These are phyloP conservation scores for Phanerodontia chrysosporium DNA, from an alignment of 768 basidiomycete species.

Conservation along the genomic window DNA sequence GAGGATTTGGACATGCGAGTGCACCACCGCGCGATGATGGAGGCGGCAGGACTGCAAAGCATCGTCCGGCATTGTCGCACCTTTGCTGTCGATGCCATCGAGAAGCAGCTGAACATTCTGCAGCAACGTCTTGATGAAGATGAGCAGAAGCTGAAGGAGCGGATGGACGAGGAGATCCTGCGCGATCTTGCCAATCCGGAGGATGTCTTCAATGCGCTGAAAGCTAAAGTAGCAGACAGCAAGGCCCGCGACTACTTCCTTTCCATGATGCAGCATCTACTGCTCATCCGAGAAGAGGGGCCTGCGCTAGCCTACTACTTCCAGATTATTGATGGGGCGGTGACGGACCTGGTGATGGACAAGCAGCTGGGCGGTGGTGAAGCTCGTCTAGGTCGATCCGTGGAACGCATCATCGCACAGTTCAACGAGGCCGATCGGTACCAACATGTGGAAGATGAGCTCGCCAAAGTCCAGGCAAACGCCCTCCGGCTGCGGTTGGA, in stretches of 20 bases:
- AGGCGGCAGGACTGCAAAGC: conserved; percentile 73
- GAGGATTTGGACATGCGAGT: conserved; percentile 83
- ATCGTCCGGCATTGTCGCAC: conserved; percentile 67
- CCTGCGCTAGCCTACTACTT: conserved; percentile 83
- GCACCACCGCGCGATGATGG: conserved; percentile 87
- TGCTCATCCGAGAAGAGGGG: conserved; percentile 87
- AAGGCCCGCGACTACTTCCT: conserved; percentile 82
- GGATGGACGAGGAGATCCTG: conserved; percentile 72
- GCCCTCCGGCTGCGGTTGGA: conserved; percentile 68
- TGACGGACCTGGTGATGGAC: conserved; percentile 90
- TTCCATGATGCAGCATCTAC: conserved; percentile 90
- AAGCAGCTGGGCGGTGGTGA: conserved; percentile 85
- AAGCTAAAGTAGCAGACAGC: conserved; percentile 70
- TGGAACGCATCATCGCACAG: conserved; percentile 81
- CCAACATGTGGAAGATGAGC: conserved; percentile 76
- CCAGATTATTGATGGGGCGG: conserved; percentile 84
- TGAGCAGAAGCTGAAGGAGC: conserved; percentile 65
- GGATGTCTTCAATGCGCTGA: conserved; percentile 84
- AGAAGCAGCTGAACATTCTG: conserved; percentile 61
- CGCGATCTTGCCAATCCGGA: conserved; percentile 74
- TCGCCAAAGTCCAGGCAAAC: conserved; percentile 59
- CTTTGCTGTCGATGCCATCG: conserved; percentile 61
- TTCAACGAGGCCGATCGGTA: conserved; percentile 88
- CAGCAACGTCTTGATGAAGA: conserved; percentile 67
- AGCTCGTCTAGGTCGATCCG: conserved; percentile 81